Evolutionary conservation across 305 asterid species (phyloP), one percentile per base, ranked within the genome.

Genomic region (Rubia peregrina): DNA sequence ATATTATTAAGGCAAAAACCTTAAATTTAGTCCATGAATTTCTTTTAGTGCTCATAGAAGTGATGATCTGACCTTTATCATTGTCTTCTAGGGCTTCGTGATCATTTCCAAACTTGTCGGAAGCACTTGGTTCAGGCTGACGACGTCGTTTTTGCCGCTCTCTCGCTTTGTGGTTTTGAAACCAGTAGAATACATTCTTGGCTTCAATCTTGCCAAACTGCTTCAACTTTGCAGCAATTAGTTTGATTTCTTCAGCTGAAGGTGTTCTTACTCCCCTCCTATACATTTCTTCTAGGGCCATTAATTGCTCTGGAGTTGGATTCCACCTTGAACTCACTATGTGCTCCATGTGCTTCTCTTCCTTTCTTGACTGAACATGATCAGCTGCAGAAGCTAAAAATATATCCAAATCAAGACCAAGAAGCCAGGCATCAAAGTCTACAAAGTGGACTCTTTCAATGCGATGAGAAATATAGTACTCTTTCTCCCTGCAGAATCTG

Each of bases 161-260:
- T 74, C 96, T 86, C 0, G 91, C 93, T 19, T 91, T 89, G 49
- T 89, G 97, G 74, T 91, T 89, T 70, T 91, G 95, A 30, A 89
- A 91, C 97, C 96, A 91, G 73, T 89, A 91, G 53, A 91, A 91
- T 13, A 89, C 96, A 57, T 91, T 91, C 75, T 91, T 91, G 13
- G 92, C 98, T 79, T 89, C 90, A 8, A 89, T 88, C 61, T 85
- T 91, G 3, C 98, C 95, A 56, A 86, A 88, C 66, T 82, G 83
- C 38, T 89, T 76, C 11, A 91, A 85, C 66, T 82, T 88, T 5
- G 86, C 77, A 0, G 95, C 87, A 3, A 89, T 89, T 10, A 85
- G 90, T 72, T 85, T 90, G 75, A 91, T 89, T 81, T 91, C 95
- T 62, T 85, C 86, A 3, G 98, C 88, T 4, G 95, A 79, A 9